These are phyloP conservation scores for Termitomyces sp. DNA, from an alignment of 768 basidiomycete species.

Conservation along the genomic window DNA sequence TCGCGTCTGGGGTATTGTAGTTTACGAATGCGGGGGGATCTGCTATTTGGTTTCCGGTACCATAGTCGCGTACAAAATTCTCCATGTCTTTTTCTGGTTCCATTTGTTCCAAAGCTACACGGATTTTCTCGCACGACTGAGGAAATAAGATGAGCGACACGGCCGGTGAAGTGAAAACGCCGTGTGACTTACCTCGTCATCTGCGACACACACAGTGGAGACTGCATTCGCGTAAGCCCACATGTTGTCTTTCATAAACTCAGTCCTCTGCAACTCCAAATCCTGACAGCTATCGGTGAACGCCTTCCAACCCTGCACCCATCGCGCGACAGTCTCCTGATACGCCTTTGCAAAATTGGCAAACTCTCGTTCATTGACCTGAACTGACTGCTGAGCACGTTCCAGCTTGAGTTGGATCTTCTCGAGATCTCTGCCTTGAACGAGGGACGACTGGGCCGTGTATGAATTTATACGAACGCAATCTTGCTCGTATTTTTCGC, in stretches of 20 bases:
- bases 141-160: not conserved
- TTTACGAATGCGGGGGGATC: slow-evolving; percentile 87
- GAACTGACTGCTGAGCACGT: slow-evolving; percentile 86
- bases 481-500: slow-evolving; percentile 91
- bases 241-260: slow-evolving; percentile 91
- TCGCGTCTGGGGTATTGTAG: slow-evolving; percentile 63
- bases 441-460: slow-evolving; percentile 84
- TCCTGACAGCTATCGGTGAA: slow-evolving; percentile 97
- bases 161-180: not conserved
- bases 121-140: slow-evolving; percentile 88
- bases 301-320: slow-evolving; percentile 91
- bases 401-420: slow-evolving; percentile 85
- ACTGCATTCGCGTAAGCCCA: slow-evolving; percentile 96
- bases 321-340: slow-evolving; percentile 73
- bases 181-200: slow-evolving; percentile 74
- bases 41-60: slow-evolving; percentile 84
- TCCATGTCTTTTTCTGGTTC: slow-evolving; percentile 88
- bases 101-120: slow-evolving; percentile 82
- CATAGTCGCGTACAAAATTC: slow-evolving; percentile 82
- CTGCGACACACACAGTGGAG: slow-evolving; percentile 92
- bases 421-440: slow-evolving; percentile 92
- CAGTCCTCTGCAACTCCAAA: slow-evolving; percentile 90
- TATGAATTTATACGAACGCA: slow-evolving; percentile 92
- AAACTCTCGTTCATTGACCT: slow-evolving; percentile 89
- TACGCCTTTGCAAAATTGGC: slow-evolving; percentile 79